Evolutionary conservation across 805 yeast species (phyloP), one percentile per base, ranked within the genome.

Genomic region (Komagataella phaffii): DNA sequence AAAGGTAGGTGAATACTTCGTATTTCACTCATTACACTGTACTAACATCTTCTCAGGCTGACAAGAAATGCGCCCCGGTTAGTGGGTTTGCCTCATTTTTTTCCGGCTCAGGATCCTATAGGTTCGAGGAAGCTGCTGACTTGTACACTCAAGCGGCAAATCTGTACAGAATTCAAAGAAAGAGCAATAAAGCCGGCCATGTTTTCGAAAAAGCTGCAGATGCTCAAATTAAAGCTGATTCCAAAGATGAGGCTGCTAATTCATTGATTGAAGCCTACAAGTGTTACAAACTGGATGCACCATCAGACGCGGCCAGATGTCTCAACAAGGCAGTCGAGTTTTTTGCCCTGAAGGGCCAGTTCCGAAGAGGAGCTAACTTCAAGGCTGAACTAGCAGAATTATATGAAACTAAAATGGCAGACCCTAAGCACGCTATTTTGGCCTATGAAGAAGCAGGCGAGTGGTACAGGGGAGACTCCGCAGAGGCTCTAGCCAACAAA

Each of bases 371-470:
- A 21, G 99, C 99, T 10, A 88, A 88, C 63, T 90, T 85, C 70
- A 85, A 90, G 63, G 80, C 85, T 73, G 99, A 93, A 64, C 74
- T 93, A 61, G 99, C 90, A 8, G 89, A 81, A 57, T 66, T 91
- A 48, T 88, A 86, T 62, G 98, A 91, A 67, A 76, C 77, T 48
- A 86, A 84, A 49, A 69, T 88, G 18, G 76, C 76, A 49, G 91
- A 90, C 60, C 66, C 71, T 36, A 70, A 73, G 21, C 77, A 77
- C 57, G 97, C 99, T 5, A 75, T 84, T 51, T 74, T 74, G 51
- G 79, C 89, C 24, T 91, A 85, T 63, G 95, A 89, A 62, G 86
- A 84, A 59, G 96, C 99, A 8, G 96, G 96, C 45, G 98, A 93
- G 61, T 93, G 96, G 90, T 90, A 85, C 63, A 77, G 80, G 52